phyloP scores from a whole-genome alignment of 202 grass and related monocot genomes.

The Brachypodium distachyon region DNA sequence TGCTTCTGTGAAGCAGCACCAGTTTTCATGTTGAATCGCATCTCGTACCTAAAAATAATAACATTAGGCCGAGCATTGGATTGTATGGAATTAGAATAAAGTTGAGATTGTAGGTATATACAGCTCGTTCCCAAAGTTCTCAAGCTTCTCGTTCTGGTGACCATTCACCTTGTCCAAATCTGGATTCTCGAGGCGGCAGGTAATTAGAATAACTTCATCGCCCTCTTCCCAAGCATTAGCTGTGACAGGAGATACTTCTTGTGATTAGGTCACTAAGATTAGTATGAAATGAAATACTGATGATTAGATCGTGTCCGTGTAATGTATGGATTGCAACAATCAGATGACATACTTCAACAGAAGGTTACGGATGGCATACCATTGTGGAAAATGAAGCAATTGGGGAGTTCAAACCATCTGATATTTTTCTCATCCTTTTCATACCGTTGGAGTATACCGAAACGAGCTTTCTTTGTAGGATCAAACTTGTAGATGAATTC shows the following conservation, averaged over 20 bases:
- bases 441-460: conserved; percentile 70
- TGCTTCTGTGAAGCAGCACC: conserved; percentile 80
- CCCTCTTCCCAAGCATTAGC: conserved; percentile 95
- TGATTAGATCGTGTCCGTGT: neutral
- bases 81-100: conserved; percentile 4
- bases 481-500: conserved; percentile 86
- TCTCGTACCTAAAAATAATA: conserved; percentile 60
- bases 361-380: conserved; percentile 24
- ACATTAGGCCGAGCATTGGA: neutral
- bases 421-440: conserved; percentile 70
- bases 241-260: conserved; percentile 28
- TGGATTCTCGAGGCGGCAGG: conserved; percentile 71
- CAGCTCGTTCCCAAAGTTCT: conserved; percentile 79
- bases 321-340: neutral
- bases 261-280: conserved; percentile 5
- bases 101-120: conserved; percentile 13
- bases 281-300: neutral
- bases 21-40: conserved; percentile 91
- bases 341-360: neutral
- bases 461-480: conserved; percentile 73
- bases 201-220: conserved; percentile 72
- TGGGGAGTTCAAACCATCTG: conserved; percentile 94
- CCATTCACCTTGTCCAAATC: conserved; percentile 73
- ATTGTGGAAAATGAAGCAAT: conserved; percentile 95
- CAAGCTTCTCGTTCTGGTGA: conserved; percentile 38